Base-by-base conservation (phyloP, 2,329 filamentous ascomycete genomes). In the Monosporascus ibericus region DNA sequence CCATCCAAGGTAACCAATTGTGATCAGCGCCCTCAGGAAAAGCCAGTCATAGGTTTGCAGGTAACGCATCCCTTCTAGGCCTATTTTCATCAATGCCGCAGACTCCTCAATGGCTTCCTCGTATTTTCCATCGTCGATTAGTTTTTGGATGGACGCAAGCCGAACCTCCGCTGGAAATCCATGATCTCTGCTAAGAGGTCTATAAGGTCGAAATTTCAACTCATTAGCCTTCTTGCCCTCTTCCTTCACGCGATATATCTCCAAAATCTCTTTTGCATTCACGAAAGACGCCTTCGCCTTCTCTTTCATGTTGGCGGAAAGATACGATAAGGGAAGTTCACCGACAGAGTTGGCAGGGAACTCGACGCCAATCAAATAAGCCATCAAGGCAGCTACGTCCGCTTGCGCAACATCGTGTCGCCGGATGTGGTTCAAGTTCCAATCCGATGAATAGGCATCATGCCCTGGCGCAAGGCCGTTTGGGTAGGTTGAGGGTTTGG, bases 41-140 rank as follows among this genome's bases (percentile, higher is more conserved):
- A 99, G 78, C 94, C 94, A 99, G 72, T 99, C 94, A 64, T 99
- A 99, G 0, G 92, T 99, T 70, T 99, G 94, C 25, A 99, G 79
- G 68, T 99, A 99, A 48, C 94, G 83, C 55, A 99, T 75, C 7
- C 94, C 94, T 55, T 90, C 81, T 1, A 99, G 78, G 2, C 84
- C 87, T 48, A 89, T 73, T 54, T 87, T 80, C 55, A 97, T 88
- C 15, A 99, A 76, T 27, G 84, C 81, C 42, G 87, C 84, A 1
- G 89, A 90, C 62, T 88, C 81, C 52, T 83, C 76, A 60, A 97
- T 96, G 1, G 92, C 90, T 60, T 89, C 81, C 52, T 92, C 84
- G 58, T 85, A 85, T 46, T 81, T 76, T 7, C 81, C 84, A 9
- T 72, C 71, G 15, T 82, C 75, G 50, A 97, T 92, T 7, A 90